These are phyloP conservation scores for Withania somnifera DNA, from an alignment of 305 asterid species.

Conservation along the genomic window DNA sequence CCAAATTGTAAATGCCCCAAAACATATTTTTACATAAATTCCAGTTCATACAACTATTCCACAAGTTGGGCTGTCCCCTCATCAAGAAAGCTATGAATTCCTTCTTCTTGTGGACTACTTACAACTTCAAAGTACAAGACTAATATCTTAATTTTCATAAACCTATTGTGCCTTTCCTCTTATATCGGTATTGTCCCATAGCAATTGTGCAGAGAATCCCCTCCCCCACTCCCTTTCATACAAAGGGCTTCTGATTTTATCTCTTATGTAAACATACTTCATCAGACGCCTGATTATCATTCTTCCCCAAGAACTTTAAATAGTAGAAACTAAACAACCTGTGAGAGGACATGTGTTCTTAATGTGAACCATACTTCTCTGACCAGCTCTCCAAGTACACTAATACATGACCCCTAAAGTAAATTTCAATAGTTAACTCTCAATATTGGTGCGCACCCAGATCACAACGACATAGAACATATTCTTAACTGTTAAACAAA, in stretches of 20 bases:
- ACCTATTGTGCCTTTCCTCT: background rate
- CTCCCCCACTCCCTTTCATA: background rate
- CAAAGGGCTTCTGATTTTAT: background rate
- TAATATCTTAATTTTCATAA: background rate
- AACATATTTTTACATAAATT: background rate
- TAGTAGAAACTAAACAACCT: background rate
- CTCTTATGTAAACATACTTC: background rate
- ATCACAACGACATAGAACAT: background rate
- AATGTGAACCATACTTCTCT: background rate
- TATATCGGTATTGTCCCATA: background rate
- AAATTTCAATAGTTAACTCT: background rate
- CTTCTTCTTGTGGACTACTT: background rate
- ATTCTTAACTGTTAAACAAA: background rate
- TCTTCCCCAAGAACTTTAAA: background rate
- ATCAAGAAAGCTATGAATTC: background rate
- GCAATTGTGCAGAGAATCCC: background rate
- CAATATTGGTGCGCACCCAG: background rate
- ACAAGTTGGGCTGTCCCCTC: background rate
- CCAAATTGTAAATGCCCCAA: background rate
- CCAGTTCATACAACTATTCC: background rate
- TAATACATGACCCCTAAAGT: background rate
- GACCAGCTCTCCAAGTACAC: background rate
- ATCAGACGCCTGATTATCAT: background rate
- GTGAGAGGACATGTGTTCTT: background rate
- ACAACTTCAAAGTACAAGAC: background rate